Conservation (phyloP, 2,329 filamentous ascomycete species). For the Periconia digitata region DNA sequence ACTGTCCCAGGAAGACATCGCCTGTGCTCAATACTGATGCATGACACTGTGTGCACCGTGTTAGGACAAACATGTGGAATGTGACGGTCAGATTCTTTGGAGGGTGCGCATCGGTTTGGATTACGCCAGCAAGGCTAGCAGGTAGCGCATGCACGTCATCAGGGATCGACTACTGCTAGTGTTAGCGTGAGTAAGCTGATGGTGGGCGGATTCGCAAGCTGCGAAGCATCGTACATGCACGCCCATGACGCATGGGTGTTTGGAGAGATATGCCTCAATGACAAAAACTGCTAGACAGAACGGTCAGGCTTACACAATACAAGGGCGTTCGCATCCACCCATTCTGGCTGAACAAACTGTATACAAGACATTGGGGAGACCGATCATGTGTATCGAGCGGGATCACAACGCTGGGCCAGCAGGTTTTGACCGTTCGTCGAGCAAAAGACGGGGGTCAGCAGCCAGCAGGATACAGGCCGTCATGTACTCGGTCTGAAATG, state of each 20-base stretch:
- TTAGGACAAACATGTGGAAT: neutral
- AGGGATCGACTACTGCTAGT: neutral
- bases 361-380: too few relatives aligned
- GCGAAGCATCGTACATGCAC: neutral
- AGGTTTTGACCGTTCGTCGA: constrained; percentile 25
- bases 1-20: too few relatives aligned
- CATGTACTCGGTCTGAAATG: neutral
- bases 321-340: too few relatives aligned
- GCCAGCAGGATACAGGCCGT: constrained; percentile 9
- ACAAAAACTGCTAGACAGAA: neutral
- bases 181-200: neutral
- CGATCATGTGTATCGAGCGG: neutral
- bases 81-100: neutral
- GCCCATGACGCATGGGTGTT: neutral
- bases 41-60: neutral
- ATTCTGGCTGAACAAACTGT: neutral
- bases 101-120: neutral
- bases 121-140: neutral
- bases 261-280: neutral
- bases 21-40: neutral
- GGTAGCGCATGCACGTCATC: neutral
- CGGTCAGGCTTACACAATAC: too few relatives aligned
- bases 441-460: constrained; percentile 7
- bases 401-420: neutral
- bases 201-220: neutral